Base-by-base conservation (phyloP, 1,284 basidiomycete species). In the Melampsora americana region DNA sequence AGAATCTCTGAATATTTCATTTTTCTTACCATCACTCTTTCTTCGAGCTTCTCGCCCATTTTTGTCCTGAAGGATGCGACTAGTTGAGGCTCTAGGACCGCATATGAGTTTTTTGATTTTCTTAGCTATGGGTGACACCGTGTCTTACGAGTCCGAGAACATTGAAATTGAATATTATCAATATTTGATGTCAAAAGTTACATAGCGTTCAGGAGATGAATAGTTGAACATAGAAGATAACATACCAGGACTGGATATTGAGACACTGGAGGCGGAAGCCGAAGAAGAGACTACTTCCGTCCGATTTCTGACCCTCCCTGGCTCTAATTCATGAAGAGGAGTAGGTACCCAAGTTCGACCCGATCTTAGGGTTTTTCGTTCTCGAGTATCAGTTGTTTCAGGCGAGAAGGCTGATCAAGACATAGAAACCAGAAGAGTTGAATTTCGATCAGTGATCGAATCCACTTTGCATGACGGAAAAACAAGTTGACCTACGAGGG, bases 261-360 rank as follows among this genome's bases (percentile, higher is more conserved):
- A 59, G 53, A 59, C 14, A 16, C 23, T 59, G 18, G 53, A 59
- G 3, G 28, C 53, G 53, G 42, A 44, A 44, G 53, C 53, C n/a
- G 28, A 18, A 18, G 53, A 59, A 16, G 53, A 59, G 12, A 59
- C 28, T 59, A 28, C 28, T 11, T 59, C 53, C 12, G 9, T 59
- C 9, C n/a, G 53, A 1, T 44, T 44, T 23, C n/a, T 59, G 53
- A 20, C 28, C n/a, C 53, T 9, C 9, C n/a, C n/a, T 28, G 53
- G 23, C 23, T 59, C n/a, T 28, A 59, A 23, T 59, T 28, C 42
- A 44, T 44, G 42, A 44, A 44, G 42, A 28, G 53, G 53, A 16
- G 28, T 59, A 23, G 53, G 53, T 28, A 23, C 12, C 53, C 53
- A 59, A 59, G 53, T 59, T 59, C 53, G 53, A 28, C 53, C 53